Base-by-base conservation (phyloP, 371 early-diverging fungal genomes). In the Apophysomyces trapeziformis region DNA sequence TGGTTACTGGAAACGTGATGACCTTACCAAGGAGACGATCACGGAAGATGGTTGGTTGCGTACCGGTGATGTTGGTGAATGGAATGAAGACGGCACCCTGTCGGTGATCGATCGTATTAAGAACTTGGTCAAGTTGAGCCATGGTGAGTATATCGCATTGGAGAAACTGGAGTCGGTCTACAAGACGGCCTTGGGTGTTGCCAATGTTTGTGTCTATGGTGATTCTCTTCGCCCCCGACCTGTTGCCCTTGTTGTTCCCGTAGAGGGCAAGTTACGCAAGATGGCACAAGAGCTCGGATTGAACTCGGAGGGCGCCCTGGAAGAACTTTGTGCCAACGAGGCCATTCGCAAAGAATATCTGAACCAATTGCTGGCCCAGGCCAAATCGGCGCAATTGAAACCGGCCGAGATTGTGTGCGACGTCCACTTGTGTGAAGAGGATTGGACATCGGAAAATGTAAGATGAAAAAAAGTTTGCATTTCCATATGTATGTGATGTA, bases 111-210 rank as follows among this genome's bases (percentile, higher is more conserved):
- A 95, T 74, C 86, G 96, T 67, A 89, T 86, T 66, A 95, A 95
- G 87, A 94, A 90, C 69, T 77, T 93, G 46, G 90, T 99, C 82
- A 99, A 99, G 74, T 47, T 77, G 54, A 72, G 70, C 32, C 81
- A 87, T 65, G 97, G 96, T 69, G 97, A 97, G 73, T 97, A 96
- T 80, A 89, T 92, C 78, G 96, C 96, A 7, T 86, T 98, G 32
- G 99, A 99, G 75, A 96, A 96, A 67, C 82, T 99, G 41, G 99
- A 99, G 77, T 86, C 93, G 46, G 85, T 93, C 8, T 96, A 96
- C 87, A 90, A 90, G 74, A 84, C 86, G 58, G 86, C 87, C 38
- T 63, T 83, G 9, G 89, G 80, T 67, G 91, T 93, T 45, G 82
- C 83, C 72, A 93, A 93, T 73, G 88, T 96, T 41, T 93, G 92